Base-by-base conservation (phyloP, 2,329 filamentous ascomycete genomes). In the Xylaria sp. region DNA sequence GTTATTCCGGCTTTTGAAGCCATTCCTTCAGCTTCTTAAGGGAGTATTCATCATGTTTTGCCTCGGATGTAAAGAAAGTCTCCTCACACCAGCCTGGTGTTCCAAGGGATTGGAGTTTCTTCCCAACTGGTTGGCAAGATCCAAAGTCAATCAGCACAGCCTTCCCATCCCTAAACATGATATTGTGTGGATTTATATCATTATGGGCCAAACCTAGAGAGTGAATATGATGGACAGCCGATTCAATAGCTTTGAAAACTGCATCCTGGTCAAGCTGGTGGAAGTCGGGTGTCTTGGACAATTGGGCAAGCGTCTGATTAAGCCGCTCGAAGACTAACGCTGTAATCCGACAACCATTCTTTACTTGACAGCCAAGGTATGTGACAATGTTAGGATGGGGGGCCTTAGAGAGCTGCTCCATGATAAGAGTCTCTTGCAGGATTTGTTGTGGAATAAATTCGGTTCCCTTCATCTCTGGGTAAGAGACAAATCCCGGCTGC, bases 121-220 rank as follows among this genome's bases (percentile, higher is more conserved):
- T 42, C 25, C 55, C 55, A 51, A 59, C 43, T 3, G 49, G 60
- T 35, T 42, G 33, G 38, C 60, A 63, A 54, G 55, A 63, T 7
- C 60, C 69, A 57, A 72, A 73, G 43, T 74, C 70, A 47, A 72
- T 71, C 37, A 74, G 54, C 15, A 73, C 61, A 12, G 70, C 69
- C 59, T 64, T 64, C 7, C 64, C 67, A 23, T 68, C 53, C 25
- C 64, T 61, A 14, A 73, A 46, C 61, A 74, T 65, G 51, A 74
- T 66, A 50, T 74, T 74, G 33, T 61, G 14, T 14, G 72, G 70
- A 37, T 64, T 70, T 52, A 74, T 64, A 58, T 74, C 70, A 55
- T 74, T 73, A 46, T 74, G 71, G 8, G 71, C 71, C 40, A 70
- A 57, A 5, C 72, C 71, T 54, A 69, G 64, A 11, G 53, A 63